Evolutionary conservation across 2,329 filamentous ascomycete species (phyloP).

Genomic region (Paecilomyces sp.): DNA sequence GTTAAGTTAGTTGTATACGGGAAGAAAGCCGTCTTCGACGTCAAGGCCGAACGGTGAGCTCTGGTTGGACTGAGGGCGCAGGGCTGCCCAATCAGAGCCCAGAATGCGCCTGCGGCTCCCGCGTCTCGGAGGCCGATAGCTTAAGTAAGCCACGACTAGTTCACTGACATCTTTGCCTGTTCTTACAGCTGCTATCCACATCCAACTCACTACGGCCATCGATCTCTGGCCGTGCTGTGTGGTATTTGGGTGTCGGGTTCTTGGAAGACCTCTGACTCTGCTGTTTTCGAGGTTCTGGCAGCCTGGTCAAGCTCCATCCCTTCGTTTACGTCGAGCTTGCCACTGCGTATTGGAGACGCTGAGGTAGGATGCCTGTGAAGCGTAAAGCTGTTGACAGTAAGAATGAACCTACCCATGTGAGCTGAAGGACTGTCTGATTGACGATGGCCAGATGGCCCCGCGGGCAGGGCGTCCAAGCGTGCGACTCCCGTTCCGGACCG

Average conservation of each 20-base stretch:
- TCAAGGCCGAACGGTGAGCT: conserved; percentile 6
- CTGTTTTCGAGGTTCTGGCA: conserved; percentile 14
- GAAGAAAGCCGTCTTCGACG: conserved; percentile 11
- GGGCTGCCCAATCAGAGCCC: conserved; percentile 6
- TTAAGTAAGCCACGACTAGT: background rate
- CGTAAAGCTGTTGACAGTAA: conserved; percentile 35
- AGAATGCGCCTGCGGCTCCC: conserved; percentile 17
- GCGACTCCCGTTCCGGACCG: conserved; percentile 39
- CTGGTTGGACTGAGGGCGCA: background rate
- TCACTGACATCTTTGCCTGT: background rate
- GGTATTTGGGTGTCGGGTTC: background rate
- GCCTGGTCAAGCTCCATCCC: conserved; percentile 9
- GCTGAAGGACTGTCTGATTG: conserved; percentile 17
- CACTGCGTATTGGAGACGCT: background rate
- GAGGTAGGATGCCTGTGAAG: conserved; percentile 58
- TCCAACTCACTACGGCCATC: background rate
- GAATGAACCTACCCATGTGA: conserved; percentile 5
- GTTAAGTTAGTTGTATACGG: conserved; percentile 2
- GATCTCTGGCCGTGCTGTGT: background rate
- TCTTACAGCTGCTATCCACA: background rate
- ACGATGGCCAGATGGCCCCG: conserved; percentile 34
- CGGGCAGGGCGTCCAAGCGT: conserved; percentile 42
- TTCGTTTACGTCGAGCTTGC: background rate
- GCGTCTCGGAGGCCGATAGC: background rate
- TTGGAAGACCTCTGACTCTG: background rate